Conservation (phyloP, 192 early-diverging fungal species). For the Fimicolochytrium jonesii region DNA sequence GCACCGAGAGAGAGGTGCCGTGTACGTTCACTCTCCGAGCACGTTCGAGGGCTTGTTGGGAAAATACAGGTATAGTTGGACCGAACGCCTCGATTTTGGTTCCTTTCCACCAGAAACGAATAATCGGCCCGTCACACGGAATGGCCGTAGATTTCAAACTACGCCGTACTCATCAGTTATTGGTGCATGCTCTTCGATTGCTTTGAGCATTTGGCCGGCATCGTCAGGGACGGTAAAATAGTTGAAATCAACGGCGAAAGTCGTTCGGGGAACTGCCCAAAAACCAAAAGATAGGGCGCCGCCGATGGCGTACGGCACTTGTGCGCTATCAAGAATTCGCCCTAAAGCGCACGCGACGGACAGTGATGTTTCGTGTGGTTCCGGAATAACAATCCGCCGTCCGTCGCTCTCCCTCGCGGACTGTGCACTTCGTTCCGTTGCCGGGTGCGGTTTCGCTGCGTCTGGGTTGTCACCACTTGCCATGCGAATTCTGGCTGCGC, state of each 20-base stretch:
- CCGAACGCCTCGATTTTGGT: conserved; percentile 4
- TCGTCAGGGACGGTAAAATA: conserved; percentile 5
- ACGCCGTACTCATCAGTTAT: conserved; percentile 5
- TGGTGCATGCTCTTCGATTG: conserved; percentile 5
- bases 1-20: conserved; percentile 1
- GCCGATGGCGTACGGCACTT: conserved; percentile 3
- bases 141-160: conserved; percentile 5
- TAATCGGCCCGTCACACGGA: conserved; percentile 4
- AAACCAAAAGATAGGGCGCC: conserved; percentile 3
- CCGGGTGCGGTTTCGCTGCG: conserved; percentile 1
- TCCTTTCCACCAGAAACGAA: conserved; percentile 5
- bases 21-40: conserved; percentile 3
- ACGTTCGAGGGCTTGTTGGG: conserved; percentile 4
- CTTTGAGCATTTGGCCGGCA: conserved; percentile 4
- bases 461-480: not conserved
- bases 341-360: conserved; percentile 4
- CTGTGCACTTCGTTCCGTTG: conserved; percentile 1
- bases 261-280: conserved; percentile 3
- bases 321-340: conserved; percentile 2
- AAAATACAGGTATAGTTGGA: conserved; percentile 3
- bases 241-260: conserved; percentile 2
- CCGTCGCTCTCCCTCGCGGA: conserved; percentile 4
- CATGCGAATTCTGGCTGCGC: conserved; percentile 1
- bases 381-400: conserved; percentile 1
- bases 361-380: conserved; percentile 5